Evolutionary conservation across 2,329 filamentous ascomycete species (phyloP).

Genomic region (Annulohypoxylon truncatum): DNA sequence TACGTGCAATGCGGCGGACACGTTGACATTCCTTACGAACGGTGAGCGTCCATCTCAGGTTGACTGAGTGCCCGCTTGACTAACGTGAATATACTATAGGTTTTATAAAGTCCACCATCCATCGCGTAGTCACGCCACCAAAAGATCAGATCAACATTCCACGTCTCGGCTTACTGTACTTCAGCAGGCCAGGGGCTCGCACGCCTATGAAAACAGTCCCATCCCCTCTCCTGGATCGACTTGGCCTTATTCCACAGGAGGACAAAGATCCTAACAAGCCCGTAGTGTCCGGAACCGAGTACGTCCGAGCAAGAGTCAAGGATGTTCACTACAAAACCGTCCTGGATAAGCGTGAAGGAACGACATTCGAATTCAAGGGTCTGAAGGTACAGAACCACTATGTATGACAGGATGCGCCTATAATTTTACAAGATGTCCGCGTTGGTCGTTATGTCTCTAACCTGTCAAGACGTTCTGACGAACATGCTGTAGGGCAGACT

Average conservation of each 20-base stretch:
- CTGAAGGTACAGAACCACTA: conserved; percentile 44
- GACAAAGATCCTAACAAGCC: conserved; percentile 53
- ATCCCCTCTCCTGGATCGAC: conserved; percentile 52
- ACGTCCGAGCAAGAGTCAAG: conserved; percentile 59
- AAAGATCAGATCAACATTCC: conserved; percentile 43
- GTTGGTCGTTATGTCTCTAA: not conserved
- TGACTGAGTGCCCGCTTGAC: conserved; percentile 47
- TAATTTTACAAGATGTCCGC: not conserved
- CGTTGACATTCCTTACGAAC: conserved; percentile 56
- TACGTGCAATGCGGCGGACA: conserved; percentile 62
- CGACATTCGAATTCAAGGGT: conserved; percentile 56
- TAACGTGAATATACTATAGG: conserved; percentile 39
- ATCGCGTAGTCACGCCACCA: conserved; percentile 45
- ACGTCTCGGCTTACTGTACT: conserved; percentile 46
- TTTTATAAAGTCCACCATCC: conserved; percentile 46
- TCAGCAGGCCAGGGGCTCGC: conserved; percentile 45
- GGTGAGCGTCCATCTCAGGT: conserved; percentile 47
- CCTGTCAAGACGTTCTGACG: too few species aligned
- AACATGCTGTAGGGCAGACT: not conserved
- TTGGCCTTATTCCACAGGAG: conserved; percentile 54
- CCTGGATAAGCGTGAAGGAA: conserved; percentile 57
- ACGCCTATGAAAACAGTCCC: conserved; percentile 51
- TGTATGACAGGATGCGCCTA: conserved; percentile 15
- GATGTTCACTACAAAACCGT: conserved; percentile 60
- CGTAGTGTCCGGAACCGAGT: conserved; percentile 57